A percentile compares a stretch with the other conserved stretches of the same genome.
These are phyloP conservation scores for Trichoderma sp. DNA, from an alignment of 2,329 filamentous ascomycete species.

Conservation along the genomic window DNA sequence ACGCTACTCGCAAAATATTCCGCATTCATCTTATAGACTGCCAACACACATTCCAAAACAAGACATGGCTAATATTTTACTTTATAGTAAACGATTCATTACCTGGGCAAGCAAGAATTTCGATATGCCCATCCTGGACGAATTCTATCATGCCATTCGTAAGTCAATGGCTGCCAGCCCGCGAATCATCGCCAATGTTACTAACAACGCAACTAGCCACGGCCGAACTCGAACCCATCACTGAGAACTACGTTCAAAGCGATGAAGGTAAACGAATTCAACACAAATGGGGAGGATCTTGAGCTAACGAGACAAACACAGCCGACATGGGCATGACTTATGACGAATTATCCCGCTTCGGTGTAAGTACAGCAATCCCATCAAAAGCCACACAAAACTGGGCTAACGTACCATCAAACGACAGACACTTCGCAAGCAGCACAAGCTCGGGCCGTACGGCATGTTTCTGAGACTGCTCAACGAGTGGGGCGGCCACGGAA, in stretches of 20 bases:
- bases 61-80: background rate
- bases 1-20: background rate
- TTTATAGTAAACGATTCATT: constrained; percentile 54
- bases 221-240: background rate
- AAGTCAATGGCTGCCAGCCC: constrained; percentile 20
- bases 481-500: constrained; percentile 35
- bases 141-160: constrained; percentile 59
- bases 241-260: constrained; percentile 3
- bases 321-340: constrained; percentile 9
- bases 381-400: background rate
- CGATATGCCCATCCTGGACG: constrained; percentile 58
- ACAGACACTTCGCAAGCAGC: constrained; percentile 39
- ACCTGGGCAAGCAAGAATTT: constrained; percentile 54
- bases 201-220: background rate
- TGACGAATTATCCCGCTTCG: background rate
- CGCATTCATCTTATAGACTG: background rate
- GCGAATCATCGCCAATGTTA: background rate
- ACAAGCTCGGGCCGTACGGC: constrained; percentile 42
- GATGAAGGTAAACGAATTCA: constrained; percentile 12
- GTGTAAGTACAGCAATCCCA: background rate
- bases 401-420: constrained; percentile 19
- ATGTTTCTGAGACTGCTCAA: constrained; percentile 40
- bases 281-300: constrained; percentile 13
- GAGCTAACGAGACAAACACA: constrained; percentile 23
- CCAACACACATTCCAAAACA: background rate